phyloP scores from a whole-genome alignment of 2,329 filamentous ascomycete species.

The Epicoccum sorghinum region DNA sequence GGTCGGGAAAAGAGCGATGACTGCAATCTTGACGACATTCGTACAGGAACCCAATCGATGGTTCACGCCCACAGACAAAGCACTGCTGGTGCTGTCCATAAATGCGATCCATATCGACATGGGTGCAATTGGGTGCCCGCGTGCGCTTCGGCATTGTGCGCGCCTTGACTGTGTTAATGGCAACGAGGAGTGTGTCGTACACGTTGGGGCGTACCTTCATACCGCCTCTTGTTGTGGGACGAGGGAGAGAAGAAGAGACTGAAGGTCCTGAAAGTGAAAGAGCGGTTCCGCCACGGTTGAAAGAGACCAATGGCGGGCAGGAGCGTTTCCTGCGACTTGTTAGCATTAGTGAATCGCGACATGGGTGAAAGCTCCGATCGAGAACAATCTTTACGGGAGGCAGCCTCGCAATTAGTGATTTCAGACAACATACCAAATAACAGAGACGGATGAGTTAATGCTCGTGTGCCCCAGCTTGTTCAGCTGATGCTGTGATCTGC shows the following conservation, averaged over 20 bases:
- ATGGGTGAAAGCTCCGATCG: constrained; percentile 7
- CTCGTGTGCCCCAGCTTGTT: constrained; percentile 6
- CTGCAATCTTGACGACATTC: constrained; percentile 68
- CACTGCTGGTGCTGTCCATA: constrained; percentile 62
- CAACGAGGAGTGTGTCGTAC: neutral
- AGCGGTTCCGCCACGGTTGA: neutral
- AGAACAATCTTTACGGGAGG: neutral
- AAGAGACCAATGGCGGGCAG: neutral
- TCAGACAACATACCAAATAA: constrained; percentile 1
- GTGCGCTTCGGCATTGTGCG: constrained; percentile 27
- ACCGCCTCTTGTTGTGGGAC: neutral
- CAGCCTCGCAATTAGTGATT: neutral
- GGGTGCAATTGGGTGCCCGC: constrained; percentile 62
- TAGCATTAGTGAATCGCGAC: constrained; percentile 7
- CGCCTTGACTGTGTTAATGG: constrained; percentile 25
- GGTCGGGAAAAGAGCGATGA: constrained; percentile 12
- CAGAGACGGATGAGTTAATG: neutral
- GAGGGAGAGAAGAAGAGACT: neutral
- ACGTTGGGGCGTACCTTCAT: constrained; percentile 2
- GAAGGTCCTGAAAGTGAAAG: constrained; percentile 2
- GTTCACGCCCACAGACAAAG: constrained; percentile 61
- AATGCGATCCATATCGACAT: constrained; percentile 70
- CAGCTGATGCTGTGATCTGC: constrained; percentile 6
- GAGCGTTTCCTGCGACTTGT: constrained; percentile 14
- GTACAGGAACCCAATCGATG: constrained; percentile 74